Evolutionary conservation across 345 rosid genomes (phyloP).

Genomic region (Eucalyptus marginata): DNA sequence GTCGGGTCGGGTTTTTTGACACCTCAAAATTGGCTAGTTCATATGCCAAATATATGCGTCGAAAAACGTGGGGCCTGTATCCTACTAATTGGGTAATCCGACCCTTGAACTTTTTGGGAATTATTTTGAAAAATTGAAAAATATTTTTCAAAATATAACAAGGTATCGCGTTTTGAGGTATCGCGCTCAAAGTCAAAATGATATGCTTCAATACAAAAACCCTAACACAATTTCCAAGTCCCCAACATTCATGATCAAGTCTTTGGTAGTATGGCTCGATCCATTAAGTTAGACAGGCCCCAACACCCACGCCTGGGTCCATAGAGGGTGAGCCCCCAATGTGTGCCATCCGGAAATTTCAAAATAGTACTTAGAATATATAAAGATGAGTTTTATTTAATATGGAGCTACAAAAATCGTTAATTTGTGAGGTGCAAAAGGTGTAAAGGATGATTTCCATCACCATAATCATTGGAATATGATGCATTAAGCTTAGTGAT

Average conservation of each 20-base stretch:
- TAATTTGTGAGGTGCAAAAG: too few species aligned
- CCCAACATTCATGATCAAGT: fast-evolving
- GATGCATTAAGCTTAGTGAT: too few species aligned
- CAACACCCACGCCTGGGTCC: not conserved
- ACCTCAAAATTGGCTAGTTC: not conserved
- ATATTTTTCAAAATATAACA: too few species aligned
- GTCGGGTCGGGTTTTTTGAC: too few species aligned
- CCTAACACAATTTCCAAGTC: not conserved
- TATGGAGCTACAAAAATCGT: fast-evolving
- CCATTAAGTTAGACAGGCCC: fast-evolving
- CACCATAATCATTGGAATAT: fast-evolving
- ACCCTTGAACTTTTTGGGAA: fast-evolving
- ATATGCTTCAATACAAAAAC: fast-evolving
- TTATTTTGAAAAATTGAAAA: too few species aligned
- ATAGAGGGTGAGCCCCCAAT: not conserved
- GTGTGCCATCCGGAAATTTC: fast-evolving
- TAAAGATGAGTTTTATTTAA: too few species aligned
- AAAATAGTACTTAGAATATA: too few species aligned
- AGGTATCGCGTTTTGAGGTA: fast-evolving
- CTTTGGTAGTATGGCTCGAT: fast-evolving
- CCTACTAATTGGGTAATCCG: too few species aligned
- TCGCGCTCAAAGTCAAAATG: fast-evolving
- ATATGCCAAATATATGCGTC: not conserved
- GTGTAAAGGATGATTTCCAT: too few species aligned
- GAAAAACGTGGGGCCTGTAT: fast-evolving